Evolutionary conservation across 2,329 filamentous ascomycete species (phyloP).

Genomic region (Monilinia vaccinii-corymbosi): DNA sequence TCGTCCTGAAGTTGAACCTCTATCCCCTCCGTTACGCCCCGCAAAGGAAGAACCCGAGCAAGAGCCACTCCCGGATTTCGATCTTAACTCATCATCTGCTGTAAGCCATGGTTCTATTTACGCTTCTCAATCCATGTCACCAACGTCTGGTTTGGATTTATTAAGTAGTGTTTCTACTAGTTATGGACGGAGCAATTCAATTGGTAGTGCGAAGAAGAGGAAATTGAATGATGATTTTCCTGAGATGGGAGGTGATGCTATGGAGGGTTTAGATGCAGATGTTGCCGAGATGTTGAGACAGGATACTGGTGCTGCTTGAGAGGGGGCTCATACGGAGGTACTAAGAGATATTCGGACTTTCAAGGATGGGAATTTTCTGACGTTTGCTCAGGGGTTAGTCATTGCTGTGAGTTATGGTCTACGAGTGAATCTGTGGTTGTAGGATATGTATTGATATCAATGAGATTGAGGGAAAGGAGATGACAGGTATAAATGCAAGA

Average conservation of each 20-base stretch:
- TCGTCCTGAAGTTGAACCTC: constrained; percentile 73
- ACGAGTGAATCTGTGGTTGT: not conserved
- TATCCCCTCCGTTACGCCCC: constrained; percentile 66
- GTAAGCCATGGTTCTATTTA: constrained; percentile 8
- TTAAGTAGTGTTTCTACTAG: constrained; percentile 32
- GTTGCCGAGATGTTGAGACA: constrained; percentile 47
- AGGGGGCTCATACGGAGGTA: too few relatives aligned
- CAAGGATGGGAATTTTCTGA: not conserved
- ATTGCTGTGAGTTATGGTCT: not conserved
- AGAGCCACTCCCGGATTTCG: constrained; percentile 28
- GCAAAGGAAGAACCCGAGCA: constrained; percentile 26
- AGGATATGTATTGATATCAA: not conserved
- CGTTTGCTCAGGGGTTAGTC: not conserved
- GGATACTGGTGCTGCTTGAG: constrained; percentile 14
- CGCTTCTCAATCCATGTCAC: constrained; percentile 15
- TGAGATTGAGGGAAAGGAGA: not conserved
- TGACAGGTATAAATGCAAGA: not conserved
- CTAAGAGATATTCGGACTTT: not conserved
- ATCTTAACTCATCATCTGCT: constrained; percentile 30
- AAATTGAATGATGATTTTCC: constrained; percentile 41
- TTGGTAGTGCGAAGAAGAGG: constrained; percentile 35
- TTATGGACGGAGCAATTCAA: constrained; percentile 23
- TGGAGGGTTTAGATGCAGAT: constrained; percentile 50
- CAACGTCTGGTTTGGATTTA: constrained; percentile 31
- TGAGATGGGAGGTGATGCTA: constrained; percentile 39